phyloP scores from a whole-genome alignment of 306 rosid genomes.

The Ceratonia siliqua region DNA sequence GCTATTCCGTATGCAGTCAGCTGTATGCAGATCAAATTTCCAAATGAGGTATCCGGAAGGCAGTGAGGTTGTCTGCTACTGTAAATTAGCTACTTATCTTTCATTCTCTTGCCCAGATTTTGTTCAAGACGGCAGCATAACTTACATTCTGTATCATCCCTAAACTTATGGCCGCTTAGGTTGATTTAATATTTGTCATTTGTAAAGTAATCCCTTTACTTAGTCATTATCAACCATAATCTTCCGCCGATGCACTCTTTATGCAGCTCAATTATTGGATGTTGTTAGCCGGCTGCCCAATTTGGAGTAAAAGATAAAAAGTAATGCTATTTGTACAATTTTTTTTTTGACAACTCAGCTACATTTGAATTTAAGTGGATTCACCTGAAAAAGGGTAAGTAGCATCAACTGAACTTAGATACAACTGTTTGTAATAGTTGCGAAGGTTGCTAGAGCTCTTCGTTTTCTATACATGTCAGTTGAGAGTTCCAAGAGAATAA shows the following conservation, averaged over 20 bases:
- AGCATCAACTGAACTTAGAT: no score
- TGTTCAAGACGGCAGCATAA: conserved; percentile 1
- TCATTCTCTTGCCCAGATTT: conserved; percentile 9
- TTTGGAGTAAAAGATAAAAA: background rate
- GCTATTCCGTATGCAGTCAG: conserved; percentile 15
- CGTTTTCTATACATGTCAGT: no score
- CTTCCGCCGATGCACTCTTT: background rate
- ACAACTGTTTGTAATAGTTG: no score
- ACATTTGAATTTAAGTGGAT: no score
- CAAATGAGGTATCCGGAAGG: conserved; percentile 12
- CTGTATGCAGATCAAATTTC: conserved; percentile 14
- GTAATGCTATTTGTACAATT: no score
- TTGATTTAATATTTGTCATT: background rate
- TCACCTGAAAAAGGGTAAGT: no score
- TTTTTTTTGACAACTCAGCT: no score
- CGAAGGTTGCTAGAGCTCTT: no score
- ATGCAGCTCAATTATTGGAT: background rate
- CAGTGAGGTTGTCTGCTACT: conserved; percentile 24
- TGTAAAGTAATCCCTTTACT: conserved; percentile 14
- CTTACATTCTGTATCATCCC: background rate
- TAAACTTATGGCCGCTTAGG: conserved; percentile 11
- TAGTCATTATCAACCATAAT: background rate
- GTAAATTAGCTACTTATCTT: conserved; percentile 22
- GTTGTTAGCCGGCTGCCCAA: background rate
- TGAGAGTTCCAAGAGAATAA: no score